These are phyloP conservation scores for Auriculariales sp. DNA, from an alignment of 768 basidiomycete species.

Conservation along the genomic window DNA sequence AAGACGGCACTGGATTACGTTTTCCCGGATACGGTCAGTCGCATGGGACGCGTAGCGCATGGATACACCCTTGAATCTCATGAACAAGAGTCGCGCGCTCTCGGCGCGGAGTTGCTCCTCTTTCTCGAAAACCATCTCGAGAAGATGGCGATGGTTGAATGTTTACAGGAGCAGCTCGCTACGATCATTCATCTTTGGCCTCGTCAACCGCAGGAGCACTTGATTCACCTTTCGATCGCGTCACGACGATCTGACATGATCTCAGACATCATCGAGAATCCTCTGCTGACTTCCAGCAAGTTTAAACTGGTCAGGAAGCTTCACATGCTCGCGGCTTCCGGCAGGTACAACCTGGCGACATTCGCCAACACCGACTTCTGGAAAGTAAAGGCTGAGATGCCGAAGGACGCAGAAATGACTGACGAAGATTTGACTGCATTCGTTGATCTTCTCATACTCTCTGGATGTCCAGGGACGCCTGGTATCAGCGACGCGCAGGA, in stretches of 20 bases:
- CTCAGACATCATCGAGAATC: slow-evolving; percentile 41
- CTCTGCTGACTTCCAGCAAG: slow-evolving; percentile 53
- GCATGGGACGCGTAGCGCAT: slow-evolving; percentile 46
- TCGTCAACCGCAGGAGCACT: slow-evolving; percentile 33
- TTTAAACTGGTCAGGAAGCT: slow-evolving; percentile 61
- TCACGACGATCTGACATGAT: slow-evolving; percentile 24
- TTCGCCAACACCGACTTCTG: slow-evolving; percentile 62
- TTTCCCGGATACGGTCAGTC: slow-evolving; percentile 53
- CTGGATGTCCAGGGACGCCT: slow-evolving; percentile 27
- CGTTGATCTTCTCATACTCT: slow-evolving; percentile 41
- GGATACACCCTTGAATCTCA: slow-evolving; percentile 28
- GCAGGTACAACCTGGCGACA: slow-evolving; percentile 23
- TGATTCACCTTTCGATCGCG: slow-evolving; percentile 30
- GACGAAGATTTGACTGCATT: slow-evolving; percentile 63
- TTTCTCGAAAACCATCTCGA: slow-evolving; percentile 52
- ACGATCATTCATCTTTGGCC: slow-evolving; percentile 68
- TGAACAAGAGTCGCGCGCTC: slow-evolving; percentile 15
- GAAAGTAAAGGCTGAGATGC: slow-evolving; percentile 70
- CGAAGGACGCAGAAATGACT: slow-evolving; percentile 34
- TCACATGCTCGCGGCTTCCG: slow-evolving; percentile 28
- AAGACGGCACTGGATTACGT: slow-evolving; percentile 28
- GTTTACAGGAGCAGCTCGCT: slow-evolving; percentile 27
- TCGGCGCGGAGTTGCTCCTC: slow-evolving; percentile 34
- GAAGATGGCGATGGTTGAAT: slow-evolving; percentile 23
- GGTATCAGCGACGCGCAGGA: background rate